These are phyloP conservation scores for Fraxinus albicans DNA, from an alignment of 305 asterid genomes.

Conservation along the genomic window DNA sequence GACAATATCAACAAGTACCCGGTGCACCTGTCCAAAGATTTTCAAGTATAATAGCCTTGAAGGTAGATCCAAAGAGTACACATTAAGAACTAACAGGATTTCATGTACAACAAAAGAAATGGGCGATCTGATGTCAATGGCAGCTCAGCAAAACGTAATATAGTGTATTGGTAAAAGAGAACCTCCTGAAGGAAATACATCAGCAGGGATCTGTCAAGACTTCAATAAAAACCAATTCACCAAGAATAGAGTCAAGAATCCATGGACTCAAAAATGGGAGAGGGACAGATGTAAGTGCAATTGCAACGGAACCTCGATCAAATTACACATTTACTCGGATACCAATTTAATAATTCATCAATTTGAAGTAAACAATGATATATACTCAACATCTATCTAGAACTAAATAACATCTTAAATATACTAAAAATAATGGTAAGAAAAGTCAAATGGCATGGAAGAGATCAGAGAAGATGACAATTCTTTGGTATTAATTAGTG, in stretches of 20 bases:
- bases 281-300: background rate
- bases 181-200: background rate
- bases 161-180: background rate
- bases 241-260: background rate
- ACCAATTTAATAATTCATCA: background rate
- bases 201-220: background rate
- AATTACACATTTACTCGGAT: background rate
- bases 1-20: slow-evolving; percentile 86
- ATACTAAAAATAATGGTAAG: background rate
- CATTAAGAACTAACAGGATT: background rate
- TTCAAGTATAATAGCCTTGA: slow-evolving; percentile 7
- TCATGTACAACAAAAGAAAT: background rate
- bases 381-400: background rate
- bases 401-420: background rate
- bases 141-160: background rate
- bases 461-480: background rate
- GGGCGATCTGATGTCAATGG: background rate
- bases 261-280: background rate
- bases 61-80: slow-evolving; percentile 19
- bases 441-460: background rate
- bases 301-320: background rate
- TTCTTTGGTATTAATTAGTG: background rate
- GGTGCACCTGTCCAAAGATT: slow-evolving; percentile 64
- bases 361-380: background rate
- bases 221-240: background rate